Evolutionary conservation across 2,329 filamentous ascomycete genomes (phyloP), one percentile per base, ranked within the genome.

Genomic region (Sporothrix pseudoabietina): DNA sequence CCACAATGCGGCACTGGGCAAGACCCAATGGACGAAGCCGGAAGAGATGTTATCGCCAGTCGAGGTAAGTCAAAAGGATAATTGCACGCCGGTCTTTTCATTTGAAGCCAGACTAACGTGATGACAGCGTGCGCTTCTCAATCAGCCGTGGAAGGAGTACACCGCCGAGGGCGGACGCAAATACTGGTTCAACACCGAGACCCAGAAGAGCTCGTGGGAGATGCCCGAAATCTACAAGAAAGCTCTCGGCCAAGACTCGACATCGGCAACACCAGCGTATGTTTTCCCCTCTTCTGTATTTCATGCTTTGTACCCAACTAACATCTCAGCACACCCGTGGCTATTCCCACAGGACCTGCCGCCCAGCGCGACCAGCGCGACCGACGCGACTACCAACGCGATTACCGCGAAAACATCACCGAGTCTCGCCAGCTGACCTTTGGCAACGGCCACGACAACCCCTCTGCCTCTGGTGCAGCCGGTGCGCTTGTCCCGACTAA

Each of bases 141-240:
- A 91, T 78, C 92, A 96, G 77, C 92, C 93, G 76, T 99, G 94
- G 94, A 96, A 95, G 79, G 94, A 97, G 82, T 96, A 97, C 79
- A 94, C 91, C 35, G 91, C 93, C 30, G 90, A 94, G 75, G 92
- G 93, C 76, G 96, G 95, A 65, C 90, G 91, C 78, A 93, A 95
- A 80, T 99, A 99, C 83, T 99, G 94, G 92, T 95, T 94, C 82
- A 96, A 99, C 82, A 92, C 91, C 47, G 92, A 97, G 82, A 94
- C 93, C 61, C 94, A 95, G 82, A 88, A 94, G 83, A 98, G 94
- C 81, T 94, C 92, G 44, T 99, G 96, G 96, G 92, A 94, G 79
- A 94, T 97, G 87, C 96, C 96, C 72, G 92, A 94, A 72, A 89
- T 84, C 75, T 94, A 94, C 83, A 94, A 92, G 79, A 87, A 87